These are phyloP conservation scores for Verbena officinalis DNA, from an alignment of 257 asterid species.

Conservation along the genomic window DNA sequence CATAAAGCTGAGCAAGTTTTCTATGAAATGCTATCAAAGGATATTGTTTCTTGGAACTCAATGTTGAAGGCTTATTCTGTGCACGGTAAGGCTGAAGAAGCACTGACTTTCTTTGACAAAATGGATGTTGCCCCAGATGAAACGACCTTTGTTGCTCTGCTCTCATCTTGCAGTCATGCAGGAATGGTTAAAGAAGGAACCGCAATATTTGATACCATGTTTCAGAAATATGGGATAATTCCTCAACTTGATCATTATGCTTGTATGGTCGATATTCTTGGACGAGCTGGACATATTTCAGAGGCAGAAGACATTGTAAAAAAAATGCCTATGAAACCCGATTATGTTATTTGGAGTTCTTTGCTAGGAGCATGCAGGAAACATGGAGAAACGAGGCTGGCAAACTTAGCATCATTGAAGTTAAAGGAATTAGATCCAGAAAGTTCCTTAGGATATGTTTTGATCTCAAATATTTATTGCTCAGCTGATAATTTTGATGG, in stretches of 20 bases:
- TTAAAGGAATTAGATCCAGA: constrained; percentile 68
- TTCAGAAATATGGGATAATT: constrained; percentile 49
- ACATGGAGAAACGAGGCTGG: constrained; percentile 63
- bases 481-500: constrained; percentile 47
- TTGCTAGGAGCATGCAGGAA: constrained; percentile 85
- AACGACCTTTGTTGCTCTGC: constrained; percentile 73
- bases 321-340: constrained; percentile 57
- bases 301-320: constrained; percentile 55
- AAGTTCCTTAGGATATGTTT: constrained; percentile 72
- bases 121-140: constrained; percentile 69
- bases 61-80: constrained; percentile 81
- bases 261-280: constrained; percentile 62
- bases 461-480: constrained; percentile 65
- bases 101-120: constrained; percentile 48
- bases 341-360: constrained; percentile 85
- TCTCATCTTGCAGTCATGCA: constrained; percentile 76
- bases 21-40: constrained; percentile 52
- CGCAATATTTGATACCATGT: constrained; percentile 55
- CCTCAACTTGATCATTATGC: constrained; percentile 92
- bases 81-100: constrained; percentile 69
- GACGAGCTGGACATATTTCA: constrained; percentile 66
- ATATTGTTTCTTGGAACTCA: constrained; percentile 77
- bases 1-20: constrained; percentile 55
- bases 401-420: constrained; percentile 57
- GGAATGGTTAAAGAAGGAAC: constrained; percentile 82